Evolutionary conservation across 208 protist genomes (phyloP).

Genomic region (Leishmania lainsoni): DNA sequence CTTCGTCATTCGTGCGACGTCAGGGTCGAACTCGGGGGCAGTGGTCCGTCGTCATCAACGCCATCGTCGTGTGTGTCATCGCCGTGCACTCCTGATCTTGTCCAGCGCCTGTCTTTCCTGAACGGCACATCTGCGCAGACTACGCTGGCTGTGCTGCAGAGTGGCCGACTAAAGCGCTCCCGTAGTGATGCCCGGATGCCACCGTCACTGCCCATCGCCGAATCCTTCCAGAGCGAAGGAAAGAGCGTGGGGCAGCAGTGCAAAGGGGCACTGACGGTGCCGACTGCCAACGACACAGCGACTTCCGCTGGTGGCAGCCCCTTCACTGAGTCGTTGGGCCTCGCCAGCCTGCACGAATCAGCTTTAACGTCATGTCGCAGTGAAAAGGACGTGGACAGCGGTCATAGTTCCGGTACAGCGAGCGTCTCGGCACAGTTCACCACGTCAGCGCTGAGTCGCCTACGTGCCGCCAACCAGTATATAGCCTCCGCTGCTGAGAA

Average conservation of each 20-base stretch:
- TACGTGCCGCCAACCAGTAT: neutral
- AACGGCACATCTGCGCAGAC: conserved; percentile 15
- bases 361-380: neutral
- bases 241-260: neutral
- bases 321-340: neutral
- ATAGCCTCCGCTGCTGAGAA: neutral
- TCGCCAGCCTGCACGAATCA: neutral
- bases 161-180: conserved; percentile 19
- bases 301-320: neutral
- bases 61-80: conserved; percentile 12
- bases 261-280: neutral
- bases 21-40: neutral
- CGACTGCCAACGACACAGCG: neutral
- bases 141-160: conserved; percentile 4
- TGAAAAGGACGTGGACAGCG: neutral
- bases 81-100: conserved; percentile 29
- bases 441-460: conserved; percentile 1
- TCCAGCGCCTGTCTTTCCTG: conserved; percentile 17
- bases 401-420: neutral
- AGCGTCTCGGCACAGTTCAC: neutral
- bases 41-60: conserved; percentile 1
- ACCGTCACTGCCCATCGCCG: neutral
- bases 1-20: neutral
- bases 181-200: neutral
- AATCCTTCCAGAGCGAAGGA: conserved; percentile 3